These are phyloP conservation scores for Cladosporium sp. DNA, from an alignment of 2,329 filamentous ascomycete species.

Conservation along the genomic window DNA sequence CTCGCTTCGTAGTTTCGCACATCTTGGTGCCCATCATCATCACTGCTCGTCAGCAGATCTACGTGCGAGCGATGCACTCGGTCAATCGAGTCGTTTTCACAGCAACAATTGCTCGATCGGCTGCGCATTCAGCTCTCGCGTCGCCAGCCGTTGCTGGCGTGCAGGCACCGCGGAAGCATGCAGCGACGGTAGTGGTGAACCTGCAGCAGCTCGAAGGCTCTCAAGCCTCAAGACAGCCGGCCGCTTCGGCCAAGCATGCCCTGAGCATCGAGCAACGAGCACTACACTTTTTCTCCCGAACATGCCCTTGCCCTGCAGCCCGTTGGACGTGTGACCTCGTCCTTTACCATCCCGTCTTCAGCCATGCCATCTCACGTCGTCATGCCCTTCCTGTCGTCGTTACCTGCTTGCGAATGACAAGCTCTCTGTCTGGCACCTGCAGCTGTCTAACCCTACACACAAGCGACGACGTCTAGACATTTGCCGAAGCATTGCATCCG, in stretches of 20 bases:
- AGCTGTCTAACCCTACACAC: background rate
- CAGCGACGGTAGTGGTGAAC: constrained; percentile 21
- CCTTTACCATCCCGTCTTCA: constrained; percentile 16
- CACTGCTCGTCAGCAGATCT: background rate
- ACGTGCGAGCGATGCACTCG: background rate
- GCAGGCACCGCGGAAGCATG: constrained; percentile 19
- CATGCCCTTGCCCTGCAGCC: constrained; percentile 21
- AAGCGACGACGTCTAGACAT: background rate
- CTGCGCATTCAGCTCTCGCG: constrained; percentile 9
- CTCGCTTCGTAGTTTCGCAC: background rate
- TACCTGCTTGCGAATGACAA: background rate
- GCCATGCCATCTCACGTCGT: constrained; percentile 21
- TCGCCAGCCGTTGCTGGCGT: constrained; percentile 9
- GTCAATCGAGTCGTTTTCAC: background rate
- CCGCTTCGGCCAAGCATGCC: constrained; percentile 22
- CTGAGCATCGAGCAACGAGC: constrained; percentile 20
- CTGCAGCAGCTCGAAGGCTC: constrained; percentile 24
- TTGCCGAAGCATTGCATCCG: constrained; percentile 4
- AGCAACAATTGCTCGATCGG: background rate
- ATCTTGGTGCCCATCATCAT: constrained; percentile 3
- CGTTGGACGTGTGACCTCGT: constrained; percentile 25
- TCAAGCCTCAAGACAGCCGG: constrained; percentile 15
- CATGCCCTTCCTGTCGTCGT: constrained; percentile 9
- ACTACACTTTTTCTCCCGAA: background rate
- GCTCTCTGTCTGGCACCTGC: background rate